Percentiles rank a stretch among this genome's conserved stretches.
phyloP scores from a whole-genome alignment of 257 asterid species.

The Scutellaria galericulata region DNA sequence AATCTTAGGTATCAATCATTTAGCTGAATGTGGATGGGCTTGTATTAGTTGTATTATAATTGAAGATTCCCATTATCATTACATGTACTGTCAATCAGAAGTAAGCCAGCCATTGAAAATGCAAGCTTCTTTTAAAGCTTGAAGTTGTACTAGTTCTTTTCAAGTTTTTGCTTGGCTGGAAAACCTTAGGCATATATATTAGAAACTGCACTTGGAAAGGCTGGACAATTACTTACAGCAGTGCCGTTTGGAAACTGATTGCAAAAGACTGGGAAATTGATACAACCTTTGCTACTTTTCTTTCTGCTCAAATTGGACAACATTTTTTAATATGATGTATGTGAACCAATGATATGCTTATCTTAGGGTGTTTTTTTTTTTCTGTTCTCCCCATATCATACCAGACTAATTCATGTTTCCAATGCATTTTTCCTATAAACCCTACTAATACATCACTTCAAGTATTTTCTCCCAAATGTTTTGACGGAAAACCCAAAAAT shows the following conservation, averaged over 20 bases:
- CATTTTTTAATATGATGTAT: not conserved
- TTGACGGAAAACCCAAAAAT: no score
- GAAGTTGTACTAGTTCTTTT: not conserved
- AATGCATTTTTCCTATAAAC: not conserved
- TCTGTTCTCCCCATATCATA: not conserved
- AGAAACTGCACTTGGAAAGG: not conserved
- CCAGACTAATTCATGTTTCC: not conserved
- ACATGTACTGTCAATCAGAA: not conserved
- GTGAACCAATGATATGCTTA: not conserved
- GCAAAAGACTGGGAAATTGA: not conserved
- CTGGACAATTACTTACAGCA: not conserved
- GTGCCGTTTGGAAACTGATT: not conserved
- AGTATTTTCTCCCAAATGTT: not conserved
- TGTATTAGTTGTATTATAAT: not conserved
- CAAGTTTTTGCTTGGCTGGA: not conserved
- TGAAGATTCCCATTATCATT: not conserved
- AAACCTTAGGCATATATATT: not conserved
- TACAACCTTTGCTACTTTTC: not conserved
- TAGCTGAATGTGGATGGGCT: slow-evolving; percentile 12
- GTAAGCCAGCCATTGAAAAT: slow-evolving; percentile 2
- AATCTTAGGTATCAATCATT: not conserved
- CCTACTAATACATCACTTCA: not conserved
- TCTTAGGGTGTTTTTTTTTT: not conserved
- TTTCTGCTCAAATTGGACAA: slow-evolving; percentile 9
- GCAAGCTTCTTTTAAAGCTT: not conserved